Base-by-base conservation (phyloP, 2,329 filamentous ascomycete genomes). In the Pseudogymnoascus sp. region DNA sequence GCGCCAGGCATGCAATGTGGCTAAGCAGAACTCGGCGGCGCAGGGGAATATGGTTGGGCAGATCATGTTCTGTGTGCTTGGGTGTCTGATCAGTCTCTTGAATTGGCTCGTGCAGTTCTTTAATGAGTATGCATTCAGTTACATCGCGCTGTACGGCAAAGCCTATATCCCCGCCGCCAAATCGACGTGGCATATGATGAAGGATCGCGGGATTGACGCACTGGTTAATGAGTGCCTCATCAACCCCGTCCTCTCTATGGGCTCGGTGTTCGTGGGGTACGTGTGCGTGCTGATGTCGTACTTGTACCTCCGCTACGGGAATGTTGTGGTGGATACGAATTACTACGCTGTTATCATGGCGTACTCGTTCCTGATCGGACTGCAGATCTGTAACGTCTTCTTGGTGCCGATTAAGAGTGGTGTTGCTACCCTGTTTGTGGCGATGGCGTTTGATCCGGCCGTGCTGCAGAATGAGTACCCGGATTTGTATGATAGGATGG, bases 61-160 rank as follows among this genome's bases (percentile, higher is more conserved):
- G 42, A 83, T 90, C 62, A 72, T 90, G 29, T 90, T 91, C 73
- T 96, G 91, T 74, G 74, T 91, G 60, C 76, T 96, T 0, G 84
- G 87, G 11, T 96, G 91, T 73, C 72, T 97, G 57, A 86, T 97
- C 64, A 78, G 83, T 2, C 71, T 96, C 1, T 77, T 97, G 1
- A 85, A 96, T 68, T 97, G 93, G 92, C 88, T 88, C 0, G 85
- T 95, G 0, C 82, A 91, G 67, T 95, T 96, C 71, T 81, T 96
- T 77, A 97, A 97, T 77, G 86, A 91, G 69, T 96, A 96, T 69
- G 92, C 92, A 0, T 96, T 96, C 76, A 92, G 87, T 31, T 91
- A 97, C 73, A 96, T 97, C 71, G 92, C 93, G 0, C 80, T 97
- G 0, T 97, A 97, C 73, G 93, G 93, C 16, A 96, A 96, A 75